Conservation (phyloP, 2,329 filamentous ascomycete genomes). For the Aspergillus felis region DNA sequence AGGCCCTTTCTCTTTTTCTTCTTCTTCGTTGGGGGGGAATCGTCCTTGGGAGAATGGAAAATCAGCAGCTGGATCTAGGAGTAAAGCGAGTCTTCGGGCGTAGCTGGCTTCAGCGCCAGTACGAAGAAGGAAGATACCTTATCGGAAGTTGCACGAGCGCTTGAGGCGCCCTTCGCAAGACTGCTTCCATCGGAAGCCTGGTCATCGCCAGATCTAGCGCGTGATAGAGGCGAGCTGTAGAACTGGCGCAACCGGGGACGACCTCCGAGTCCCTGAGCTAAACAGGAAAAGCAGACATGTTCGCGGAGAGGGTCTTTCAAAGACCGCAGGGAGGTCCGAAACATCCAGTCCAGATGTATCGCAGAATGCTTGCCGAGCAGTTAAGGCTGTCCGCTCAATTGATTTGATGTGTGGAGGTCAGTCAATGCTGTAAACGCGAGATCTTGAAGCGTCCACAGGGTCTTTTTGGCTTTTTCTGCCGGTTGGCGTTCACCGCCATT, state of each 20-base stretch:
- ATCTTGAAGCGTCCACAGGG: neutral
- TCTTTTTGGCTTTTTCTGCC: conserved; percentile 14
- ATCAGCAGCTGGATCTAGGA: neutral
- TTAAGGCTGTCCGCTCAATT: neutral
- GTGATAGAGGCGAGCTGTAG: conserved; percentile 18
- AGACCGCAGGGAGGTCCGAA: conserved; percentile 35
- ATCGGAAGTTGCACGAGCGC: neutral
- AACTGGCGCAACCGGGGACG: conserved; percentile 23
- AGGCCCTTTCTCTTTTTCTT: neutral
- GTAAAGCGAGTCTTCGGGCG: neutral
- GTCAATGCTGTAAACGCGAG: neutral
- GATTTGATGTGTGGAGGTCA: neutral
- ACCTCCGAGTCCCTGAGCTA: conserved; percentile 22
- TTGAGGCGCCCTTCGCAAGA: neutral
- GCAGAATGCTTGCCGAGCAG: neutral
- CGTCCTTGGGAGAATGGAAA: neutral
- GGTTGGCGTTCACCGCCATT: conserved; percentile 9
- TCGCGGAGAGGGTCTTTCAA: conserved; percentile 30
- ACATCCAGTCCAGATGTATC: conserved; percentile 28
- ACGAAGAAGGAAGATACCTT: neutral
- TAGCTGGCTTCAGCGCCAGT: neutral
- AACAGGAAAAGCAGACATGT: conserved; percentile 35
- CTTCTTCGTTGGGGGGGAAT: neutral
- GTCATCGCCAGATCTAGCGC: conserved; percentile 6
- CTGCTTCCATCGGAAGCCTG: neutral